These are phyloP conservation scores for Fusarium coicis DNA, from an alignment of 2,329 filamentous ascomycete species.

Conservation along the genomic window DNA sequence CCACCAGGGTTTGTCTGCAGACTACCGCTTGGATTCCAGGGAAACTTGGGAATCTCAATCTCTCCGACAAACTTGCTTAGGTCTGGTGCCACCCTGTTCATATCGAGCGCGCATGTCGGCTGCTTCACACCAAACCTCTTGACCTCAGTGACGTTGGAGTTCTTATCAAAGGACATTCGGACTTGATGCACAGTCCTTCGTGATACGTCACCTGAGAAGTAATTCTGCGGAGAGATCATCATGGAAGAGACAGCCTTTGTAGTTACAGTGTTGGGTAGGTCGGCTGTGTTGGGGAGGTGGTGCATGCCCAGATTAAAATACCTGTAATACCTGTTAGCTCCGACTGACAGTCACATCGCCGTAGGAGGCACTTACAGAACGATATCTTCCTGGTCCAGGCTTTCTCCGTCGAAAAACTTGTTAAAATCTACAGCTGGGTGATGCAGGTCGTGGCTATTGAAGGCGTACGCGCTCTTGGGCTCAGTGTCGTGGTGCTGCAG, in stretches of 20 bases:
- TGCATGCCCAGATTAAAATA: constrained; percentile 36
- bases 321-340: background rate
- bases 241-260: constrained; percentile 28
- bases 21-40: constrained; percentile 29
- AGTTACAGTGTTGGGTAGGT: constrained; percentile 25
- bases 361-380: constrained; percentile 6
- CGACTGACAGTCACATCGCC: fast-evolving
- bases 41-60: constrained; percentile 29
- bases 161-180: constrained; percentile 15
- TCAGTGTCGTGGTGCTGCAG: constrained; percentile 64
- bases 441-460: constrained; percentile 56
- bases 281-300: constrained; percentile 28
- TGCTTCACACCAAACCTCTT: constrained; percentile 28
- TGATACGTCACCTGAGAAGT: constrained; percentile 17
- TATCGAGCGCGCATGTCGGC: constrained; percentile 21
- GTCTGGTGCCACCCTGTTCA: constrained; percentile 6
- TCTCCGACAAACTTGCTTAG: constrained; percentile 26
- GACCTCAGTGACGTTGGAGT: constrained; percentile 1
- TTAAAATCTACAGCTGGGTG: constrained; percentile 51
- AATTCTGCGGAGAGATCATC: constrained; percentile 27
- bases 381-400: constrained; percentile 25
- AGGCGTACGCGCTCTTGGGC: constrained; percentile 56
- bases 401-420: constrained; percentile 24
- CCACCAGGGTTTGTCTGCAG: constrained; percentile 35
- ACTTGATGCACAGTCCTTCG: constrained; percentile 24